Conservation (phyloP, 2,329 filamentous ascomycete genomes). For the Venturia oleaginea region DNA sequence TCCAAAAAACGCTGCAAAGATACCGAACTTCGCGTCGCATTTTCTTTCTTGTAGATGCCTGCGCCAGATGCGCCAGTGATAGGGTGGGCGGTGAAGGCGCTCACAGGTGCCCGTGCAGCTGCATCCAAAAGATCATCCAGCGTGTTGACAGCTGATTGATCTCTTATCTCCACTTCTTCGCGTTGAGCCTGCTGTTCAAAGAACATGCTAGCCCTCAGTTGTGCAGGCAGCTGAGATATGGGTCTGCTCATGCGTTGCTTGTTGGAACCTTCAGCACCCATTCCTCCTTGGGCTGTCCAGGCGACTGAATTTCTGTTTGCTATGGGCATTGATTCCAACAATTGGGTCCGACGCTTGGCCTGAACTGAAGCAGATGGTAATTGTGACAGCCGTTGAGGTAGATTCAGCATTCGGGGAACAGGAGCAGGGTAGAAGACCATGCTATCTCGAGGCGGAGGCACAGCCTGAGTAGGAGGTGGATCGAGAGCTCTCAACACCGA, state of each 20-base stretch:
- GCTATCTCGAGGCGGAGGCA: constrained; percentile 55
- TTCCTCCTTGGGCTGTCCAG: constrained; percentile 29
- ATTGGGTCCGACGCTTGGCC: constrained; percentile 63
- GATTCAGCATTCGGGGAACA: constrained; percentile 85
- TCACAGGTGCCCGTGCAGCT: constrained; percentile 77
- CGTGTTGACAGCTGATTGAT: constrained; percentile 78
- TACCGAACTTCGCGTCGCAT: background rate
- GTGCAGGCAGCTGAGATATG: constrained; percentile 59
- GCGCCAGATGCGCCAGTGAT: constrained; percentile 65
- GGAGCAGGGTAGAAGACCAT: constrained; percentile 96
- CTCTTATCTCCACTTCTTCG: constrained; percentile 49
- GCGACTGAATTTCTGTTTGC: constrained; percentile 45
- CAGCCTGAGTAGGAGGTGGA: constrained; percentile 19
- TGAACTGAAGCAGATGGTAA: constrained; percentile 54
- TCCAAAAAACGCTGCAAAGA: background rate
- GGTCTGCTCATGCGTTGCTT: constrained; percentile 28
- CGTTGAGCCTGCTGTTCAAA: constrained; percentile 62
- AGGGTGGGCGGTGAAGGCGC: constrained; percentile 82
- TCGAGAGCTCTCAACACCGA: constrained; percentile 24
- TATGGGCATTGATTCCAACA: constrained; percentile 54
- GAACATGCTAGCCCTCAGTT: constrained; percentile 82
- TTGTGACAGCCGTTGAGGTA: constrained; percentile 79
- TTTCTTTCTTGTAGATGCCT: constrained; percentile 17
- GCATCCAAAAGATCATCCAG: constrained; percentile 89
- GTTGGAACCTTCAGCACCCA: constrained; percentile 20